Evolutionary conservation across 2,329 filamentous ascomycete species (phyloP).

Genomic region (Whalleya microplaca): DNA sequence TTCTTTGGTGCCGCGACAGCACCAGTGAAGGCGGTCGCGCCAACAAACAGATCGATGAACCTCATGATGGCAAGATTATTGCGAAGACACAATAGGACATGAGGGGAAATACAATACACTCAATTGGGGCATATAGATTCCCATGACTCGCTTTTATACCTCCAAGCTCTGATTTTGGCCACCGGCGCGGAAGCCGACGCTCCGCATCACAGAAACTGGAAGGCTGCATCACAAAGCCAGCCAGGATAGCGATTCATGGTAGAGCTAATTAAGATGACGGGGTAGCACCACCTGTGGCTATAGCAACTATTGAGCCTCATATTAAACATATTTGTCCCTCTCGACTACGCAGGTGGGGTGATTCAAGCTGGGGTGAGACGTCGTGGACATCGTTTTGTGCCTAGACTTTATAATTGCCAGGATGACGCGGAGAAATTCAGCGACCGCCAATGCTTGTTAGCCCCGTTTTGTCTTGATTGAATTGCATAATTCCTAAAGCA

Average conservation of each 20-base stretch:
- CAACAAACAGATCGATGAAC: constrained; percentile 37
- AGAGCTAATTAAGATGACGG: constrained; percentile 14
- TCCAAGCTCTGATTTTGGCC: neutral
- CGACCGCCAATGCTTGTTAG: neutral
- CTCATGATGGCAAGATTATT: constrained; percentile 35
- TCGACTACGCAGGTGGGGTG: constrained; percentile 5
- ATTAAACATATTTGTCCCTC: constrained; percentile 14
- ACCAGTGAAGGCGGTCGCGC: constrained; percentile 35
- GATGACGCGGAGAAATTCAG: neutral
- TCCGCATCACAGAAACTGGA: constrained; percentile 31
- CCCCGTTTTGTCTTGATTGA: too few relatives aligned
- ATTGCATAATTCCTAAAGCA: too few relatives aligned
- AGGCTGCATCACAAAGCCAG: constrained; percentile 13
- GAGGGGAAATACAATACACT: neutral
- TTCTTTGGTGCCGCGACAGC: constrained; percentile 37
- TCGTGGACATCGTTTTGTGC: neutral
- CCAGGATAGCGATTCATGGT: constrained; percentile 10
- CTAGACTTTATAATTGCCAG: neutral
- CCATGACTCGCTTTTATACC: constrained; percentile 14
- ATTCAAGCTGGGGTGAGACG: constrained; percentile 1
- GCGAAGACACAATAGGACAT: constrained; percentile 11
- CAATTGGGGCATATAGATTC: neutral
- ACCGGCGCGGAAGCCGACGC: constrained; percentile 29
- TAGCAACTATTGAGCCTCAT: constrained; percentile 19
- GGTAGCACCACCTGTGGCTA: constrained; percentile 20